Evolutionary conservation across 768 basidiomycete species (phyloP).

Genomic region (Crassisporium funariophilum): DNA sequence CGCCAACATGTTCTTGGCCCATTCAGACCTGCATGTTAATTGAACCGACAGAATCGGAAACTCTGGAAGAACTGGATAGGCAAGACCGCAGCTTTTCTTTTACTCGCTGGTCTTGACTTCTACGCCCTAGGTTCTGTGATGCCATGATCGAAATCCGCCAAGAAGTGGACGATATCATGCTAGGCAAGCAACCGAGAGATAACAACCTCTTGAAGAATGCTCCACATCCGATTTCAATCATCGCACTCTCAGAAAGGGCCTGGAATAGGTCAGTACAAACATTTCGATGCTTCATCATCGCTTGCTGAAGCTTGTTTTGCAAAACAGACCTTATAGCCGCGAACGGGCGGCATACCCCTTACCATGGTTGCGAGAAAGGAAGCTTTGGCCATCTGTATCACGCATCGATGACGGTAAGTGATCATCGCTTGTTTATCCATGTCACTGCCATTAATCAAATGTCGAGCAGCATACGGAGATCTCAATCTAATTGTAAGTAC

Average conservation of each 20-base stretch:
- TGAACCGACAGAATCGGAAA: constrained; percentile 96
- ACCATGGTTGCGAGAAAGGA: constrained; percentile 79
- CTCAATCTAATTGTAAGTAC: constrained; percentile 80
- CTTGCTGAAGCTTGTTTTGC: too few species aligned
- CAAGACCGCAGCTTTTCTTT: constrained; percentile 27
- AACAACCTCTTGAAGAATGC: constrained; percentile 94
- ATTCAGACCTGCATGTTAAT: constrained; percentile 97
- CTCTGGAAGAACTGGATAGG: constrained; percentile 90
- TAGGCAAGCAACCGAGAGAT: constrained; percentile 86
- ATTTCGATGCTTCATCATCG: too few species aligned
- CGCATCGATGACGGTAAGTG: constrained; percentile 88
- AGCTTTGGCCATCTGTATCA: constrained; percentile 96
- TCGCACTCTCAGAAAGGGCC: constrained; percentile 70
- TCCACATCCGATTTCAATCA: constrained; percentile 82
- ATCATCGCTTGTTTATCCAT: not conserved
- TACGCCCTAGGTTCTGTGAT: constrained; percentile 79
- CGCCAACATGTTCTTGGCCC: constrained; percentile 98
- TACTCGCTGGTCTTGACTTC: not conserved
- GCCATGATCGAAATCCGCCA: constrained; percentile 96
- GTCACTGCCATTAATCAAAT: too few species aligned
- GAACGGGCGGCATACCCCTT: constrained; percentile 90
- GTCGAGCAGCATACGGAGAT: constrained; percentile 80
- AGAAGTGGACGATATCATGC: constrained; percentile 86
- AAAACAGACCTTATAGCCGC: constrained; percentile 80
- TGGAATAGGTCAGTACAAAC: constrained; percentile 75